A percentile compares a stretch with the other conserved stretches of the same genome.
These are phyloP conservation scores for Epichloe brachyelytri DNA, from an alignment of 2,329 filamentous ascomycete species.

Conservation along the genomic window DNA sequence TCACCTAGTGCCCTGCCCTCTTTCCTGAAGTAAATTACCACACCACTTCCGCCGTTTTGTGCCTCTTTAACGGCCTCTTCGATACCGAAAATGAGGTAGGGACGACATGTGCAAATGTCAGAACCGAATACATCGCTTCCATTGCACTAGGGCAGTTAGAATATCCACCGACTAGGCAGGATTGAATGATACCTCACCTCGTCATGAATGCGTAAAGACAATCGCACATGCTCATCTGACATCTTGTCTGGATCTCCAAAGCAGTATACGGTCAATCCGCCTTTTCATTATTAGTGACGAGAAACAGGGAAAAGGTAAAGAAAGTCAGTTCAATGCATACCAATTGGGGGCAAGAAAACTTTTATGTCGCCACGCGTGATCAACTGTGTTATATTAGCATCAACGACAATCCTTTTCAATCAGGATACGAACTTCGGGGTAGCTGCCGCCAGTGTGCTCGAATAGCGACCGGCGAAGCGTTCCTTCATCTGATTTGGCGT, in stretches of 20 bases:
- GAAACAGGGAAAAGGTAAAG: background rate
- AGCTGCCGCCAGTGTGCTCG: conserved; percentile 90
- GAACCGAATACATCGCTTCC: conserved; percentile 96
- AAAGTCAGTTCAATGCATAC: conserved; percentile 19
- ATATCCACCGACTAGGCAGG: background rate
- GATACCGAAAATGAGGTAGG: conserved; percentile 93
- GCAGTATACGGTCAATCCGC: conserved; percentile 89
- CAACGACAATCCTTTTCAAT: background rate
- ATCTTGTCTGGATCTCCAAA: conserved; percentile 94
- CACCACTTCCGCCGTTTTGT: conserved; percentile 82
- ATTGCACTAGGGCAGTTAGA: conserved; percentile 51
- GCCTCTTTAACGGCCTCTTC: conserved; percentile 96
- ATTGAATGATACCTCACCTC: conserved; percentile 28
- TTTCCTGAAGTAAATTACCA: conserved; percentile 98
- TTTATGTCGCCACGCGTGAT: conserved; percentile 94
- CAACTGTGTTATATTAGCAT: conserved; percentile 30
- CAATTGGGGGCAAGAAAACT: conserved; percentile 88
- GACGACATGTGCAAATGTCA: conserved; percentile 93
- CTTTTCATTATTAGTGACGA: conserved; percentile 18
- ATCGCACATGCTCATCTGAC: conserved; percentile 66
- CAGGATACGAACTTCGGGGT: conserved; percentile 49
- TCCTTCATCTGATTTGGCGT: conserved; percentile 54
- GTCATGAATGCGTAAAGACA: conserved; percentile 72
- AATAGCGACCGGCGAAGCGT: conserved; percentile 77
- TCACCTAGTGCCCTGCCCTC: conserved; percentile 90